Evolutionary conservation across 192 early-diverging fungal species (phyloP).

Genomic region (Coemansia sp.): DNA sequence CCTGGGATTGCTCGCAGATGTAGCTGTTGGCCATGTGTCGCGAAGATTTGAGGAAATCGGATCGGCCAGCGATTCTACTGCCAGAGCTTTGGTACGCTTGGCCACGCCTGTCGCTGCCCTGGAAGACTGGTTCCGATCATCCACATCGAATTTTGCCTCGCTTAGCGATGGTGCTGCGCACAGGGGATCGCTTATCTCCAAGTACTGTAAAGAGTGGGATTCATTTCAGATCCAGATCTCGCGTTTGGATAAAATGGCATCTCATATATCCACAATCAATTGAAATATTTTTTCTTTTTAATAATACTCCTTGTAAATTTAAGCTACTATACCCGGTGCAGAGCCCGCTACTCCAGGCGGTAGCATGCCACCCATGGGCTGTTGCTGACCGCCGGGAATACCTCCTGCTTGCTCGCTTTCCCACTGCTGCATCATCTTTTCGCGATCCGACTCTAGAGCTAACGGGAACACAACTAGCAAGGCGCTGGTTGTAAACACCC

Average conservation of each 20-base stretch:
- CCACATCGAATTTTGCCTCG: neutral
- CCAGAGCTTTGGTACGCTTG: conserved; percentile 29
- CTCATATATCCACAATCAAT: neutral
- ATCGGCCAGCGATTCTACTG: conserved; percentile 14
- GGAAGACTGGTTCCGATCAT: conserved; percentile 14
- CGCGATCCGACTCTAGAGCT: conserved; percentile 83
- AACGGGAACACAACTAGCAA: conserved; percentile 82
- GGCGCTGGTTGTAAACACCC: conserved; percentile 87
- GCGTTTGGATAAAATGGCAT: conserved; percentile 20
- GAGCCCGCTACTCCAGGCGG: neutral
- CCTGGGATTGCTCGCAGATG: conserved; percentile 26
- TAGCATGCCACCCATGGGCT: conserved; percentile 9
- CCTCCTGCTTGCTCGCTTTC: conserved; percentile 61
- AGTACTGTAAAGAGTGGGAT: conserved; percentile 37
- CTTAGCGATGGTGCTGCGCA: neutral
- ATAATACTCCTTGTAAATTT: neutral
- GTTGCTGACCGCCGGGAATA: neutral
- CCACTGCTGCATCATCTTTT: conserved; percentile 80
- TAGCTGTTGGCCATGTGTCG: conserved; percentile 13
- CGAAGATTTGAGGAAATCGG: conserved; percentile 18
- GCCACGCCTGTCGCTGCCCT: conserved; percentile 20
- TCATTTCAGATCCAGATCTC: conserved; percentile 18
- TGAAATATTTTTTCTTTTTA: neutral
- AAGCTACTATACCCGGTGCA: conserved; percentile 28
- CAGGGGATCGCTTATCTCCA: conserved; percentile 6